phyloP scores from a whole-genome alignment of 768 basidiomycete genomes.

The Kwoniella europaea region DNA sequence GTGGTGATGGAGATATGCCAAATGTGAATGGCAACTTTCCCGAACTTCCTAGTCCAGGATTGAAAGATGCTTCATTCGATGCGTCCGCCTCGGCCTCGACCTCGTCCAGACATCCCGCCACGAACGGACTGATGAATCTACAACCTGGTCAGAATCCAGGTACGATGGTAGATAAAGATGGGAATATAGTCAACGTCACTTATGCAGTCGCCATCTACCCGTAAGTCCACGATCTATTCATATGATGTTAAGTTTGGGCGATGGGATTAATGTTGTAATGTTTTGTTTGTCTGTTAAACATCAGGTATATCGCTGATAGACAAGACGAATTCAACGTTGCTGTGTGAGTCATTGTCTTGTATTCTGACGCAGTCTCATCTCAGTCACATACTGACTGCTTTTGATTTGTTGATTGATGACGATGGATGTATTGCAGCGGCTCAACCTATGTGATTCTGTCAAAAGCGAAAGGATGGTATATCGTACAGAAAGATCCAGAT shows the following conservation, averaged over 20 bases:
- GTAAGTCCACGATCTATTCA: constrained; percentile 19
- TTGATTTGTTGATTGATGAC: neutral
- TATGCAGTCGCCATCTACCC: constrained; percentile 99
- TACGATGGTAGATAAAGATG: constrained; percentile 60
- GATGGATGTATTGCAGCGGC: constrained; percentile 59
- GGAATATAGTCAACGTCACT: constrained; percentile 64
- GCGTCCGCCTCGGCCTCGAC: neutral
- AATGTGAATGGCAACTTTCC: constrained; percentile 42
- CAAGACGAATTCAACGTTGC: constrained; percentile 98
- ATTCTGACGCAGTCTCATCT: no score
- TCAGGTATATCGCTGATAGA: constrained; percentile 87
- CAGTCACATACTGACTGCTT: no score
- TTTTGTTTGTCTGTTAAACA: neutral
- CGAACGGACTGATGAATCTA: constrained; percentile 21
- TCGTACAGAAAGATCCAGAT: constrained; percentile 90
- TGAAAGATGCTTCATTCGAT: constrained; percentile 26
- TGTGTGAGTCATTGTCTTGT: constrained; percentile 67
- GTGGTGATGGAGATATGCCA: constrained; percentile 37
- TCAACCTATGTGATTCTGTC: constrained; percentile 92
- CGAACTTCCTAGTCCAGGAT: constrained; percentile 55
- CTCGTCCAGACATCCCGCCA: constrained; percentile 5
- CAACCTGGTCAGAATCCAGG: constrained; percentile 24
- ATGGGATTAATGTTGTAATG: constrained; percentile 4
- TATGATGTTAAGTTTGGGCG: neutral
- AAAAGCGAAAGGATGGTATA: constrained; percentile 98